Evolutionary conservation across 179 eudicot species (phyloP).

Genomic region (Camellia oleifera): DNA sequence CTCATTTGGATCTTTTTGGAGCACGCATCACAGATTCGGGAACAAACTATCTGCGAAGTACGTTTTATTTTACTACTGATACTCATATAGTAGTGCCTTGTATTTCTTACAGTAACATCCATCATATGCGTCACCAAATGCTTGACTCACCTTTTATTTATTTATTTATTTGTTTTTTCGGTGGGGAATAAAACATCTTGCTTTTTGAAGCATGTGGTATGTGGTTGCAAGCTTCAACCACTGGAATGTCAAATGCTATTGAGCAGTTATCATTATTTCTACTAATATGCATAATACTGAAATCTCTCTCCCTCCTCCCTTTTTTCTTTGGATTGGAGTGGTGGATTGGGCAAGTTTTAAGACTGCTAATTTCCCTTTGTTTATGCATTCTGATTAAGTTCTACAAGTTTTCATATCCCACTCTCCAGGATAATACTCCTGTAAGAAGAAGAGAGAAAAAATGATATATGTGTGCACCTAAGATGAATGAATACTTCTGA

Average conservation of each 20-base stretch:
- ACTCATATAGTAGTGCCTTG: not conserved
- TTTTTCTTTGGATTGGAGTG: not conserved
- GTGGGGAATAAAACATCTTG: not conserved
- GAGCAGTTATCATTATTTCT: not conserved
- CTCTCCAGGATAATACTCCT: not conserved
- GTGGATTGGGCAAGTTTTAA: not conserved
- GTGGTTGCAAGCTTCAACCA: conserved; percentile 5
- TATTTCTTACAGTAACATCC: not conserved
- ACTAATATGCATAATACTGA: not conserved
- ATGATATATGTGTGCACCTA: too few relatives aligned
- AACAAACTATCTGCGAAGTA: conserved; percentile 37
- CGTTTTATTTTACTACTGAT: not conserved
- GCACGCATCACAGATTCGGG: conserved; percentile 92
- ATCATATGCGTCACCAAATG: not conserved
- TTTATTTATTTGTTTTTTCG: not conserved
- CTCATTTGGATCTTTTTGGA: conserved; percentile 95
- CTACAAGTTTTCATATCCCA: not conserved
- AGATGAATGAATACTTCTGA: too few relatives aligned
- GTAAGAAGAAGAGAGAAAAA: not conserved
- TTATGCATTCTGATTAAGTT: not conserved
- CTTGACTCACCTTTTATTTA: not conserved
- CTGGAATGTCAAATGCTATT: not conserved
- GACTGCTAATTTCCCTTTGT: not conserved
- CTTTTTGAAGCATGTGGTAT: not conserved
- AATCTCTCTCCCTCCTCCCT: not conserved